Evolutionary conservation across 257 asterid species (phyloP), one percentile per base, ranked within the genome.

Genomic region (Solanum okadae): DNA sequence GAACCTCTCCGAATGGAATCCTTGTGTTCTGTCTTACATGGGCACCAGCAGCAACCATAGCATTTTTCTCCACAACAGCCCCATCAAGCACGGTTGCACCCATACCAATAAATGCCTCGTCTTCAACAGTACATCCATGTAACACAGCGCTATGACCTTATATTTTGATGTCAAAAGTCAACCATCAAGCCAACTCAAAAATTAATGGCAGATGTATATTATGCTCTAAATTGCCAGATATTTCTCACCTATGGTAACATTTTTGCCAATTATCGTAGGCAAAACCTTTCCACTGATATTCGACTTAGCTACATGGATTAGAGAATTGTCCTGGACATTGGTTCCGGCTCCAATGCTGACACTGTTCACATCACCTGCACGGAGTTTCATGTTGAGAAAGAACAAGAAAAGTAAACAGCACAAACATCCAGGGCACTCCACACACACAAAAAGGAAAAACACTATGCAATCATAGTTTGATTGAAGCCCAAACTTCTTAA

Each of bases 41-140:
- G 59, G 99, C 99, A 88, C 99, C 99, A 81, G 99, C 98, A 90
- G 99, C 99, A 89, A 97, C 98, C 99, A 97, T 96, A 29, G 98
- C 96, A 86, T 97, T 93, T 90, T 97, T 97, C 91, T 97, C 99
- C 70, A 97, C 91, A 77, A 95, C 94, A 56, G 93, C 99, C 38
- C 99, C 99, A 84, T 96, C 99, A 92, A 97, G 99, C 93, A 97
- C 90, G 7, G 96, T 97, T 35, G 99, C 98, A 72, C 99, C 98
- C 98, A 93, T 97, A 84, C 99, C 99, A 56, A 96, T 93, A 91
- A 95, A 97, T 37, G 99, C 90, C 91, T 96, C 99, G 75, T 97
- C 98, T 92, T 96, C 99, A 38, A 97, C 96, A 71, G 98, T 97
- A 86, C 99, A 97, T 59, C 98, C 98, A 90, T 96, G 99, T 90